These are phyloP conservation scores for Penicillium ochrochloron DNA, from an alignment of 495 filamentous ascomycete species.

Conservation along the genomic window DNA sequence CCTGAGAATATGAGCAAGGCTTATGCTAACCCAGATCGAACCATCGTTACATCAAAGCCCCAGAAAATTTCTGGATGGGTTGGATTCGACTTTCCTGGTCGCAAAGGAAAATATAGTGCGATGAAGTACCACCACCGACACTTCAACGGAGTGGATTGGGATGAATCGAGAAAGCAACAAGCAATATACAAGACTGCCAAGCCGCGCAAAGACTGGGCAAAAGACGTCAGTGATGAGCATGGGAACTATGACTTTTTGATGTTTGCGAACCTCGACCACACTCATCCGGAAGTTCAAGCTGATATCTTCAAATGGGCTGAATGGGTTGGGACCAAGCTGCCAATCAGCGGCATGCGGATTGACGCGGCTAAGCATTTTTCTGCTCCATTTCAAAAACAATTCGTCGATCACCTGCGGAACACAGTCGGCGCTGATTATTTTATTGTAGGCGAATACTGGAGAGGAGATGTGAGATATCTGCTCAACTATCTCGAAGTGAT, in stretches of 20 bases:
- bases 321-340: constrained; percentile 65
- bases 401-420: constrained; percentile 58
- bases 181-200: constrained; percentile 72
- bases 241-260: constrained; percentile 78
- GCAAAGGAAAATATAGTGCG: constrained; percentile 60
- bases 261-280: constrained; percentile 70
- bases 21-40: constrained; percentile 51
- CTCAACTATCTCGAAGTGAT: constrained; percentile 62
- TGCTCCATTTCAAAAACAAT: constrained; percentile 63
- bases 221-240: constrained; percentile 65
- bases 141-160: constrained; percentile 72
- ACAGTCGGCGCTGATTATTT: constrained; percentile 60
- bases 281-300: constrained; percentile 63
- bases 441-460: constrained; percentile 77
- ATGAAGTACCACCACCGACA: constrained; percentile 70
- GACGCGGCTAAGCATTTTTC: constrained; percentile 78
- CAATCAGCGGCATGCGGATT: constrained; percentile 69
- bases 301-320: constrained; percentile 71
- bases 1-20: neutral
- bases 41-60: constrained; percentile 54
- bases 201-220: constrained; percentile 65
- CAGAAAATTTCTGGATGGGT: constrained; percentile 72
- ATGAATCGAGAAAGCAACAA: constrained; percentile 56
- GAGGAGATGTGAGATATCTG: constrained; percentile 60
- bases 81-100: constrained; percentile 66